Base-by-base conservation (phyloP, 1,284 basidiomycete species). In the Ustilago vetiveriae region DNA sequence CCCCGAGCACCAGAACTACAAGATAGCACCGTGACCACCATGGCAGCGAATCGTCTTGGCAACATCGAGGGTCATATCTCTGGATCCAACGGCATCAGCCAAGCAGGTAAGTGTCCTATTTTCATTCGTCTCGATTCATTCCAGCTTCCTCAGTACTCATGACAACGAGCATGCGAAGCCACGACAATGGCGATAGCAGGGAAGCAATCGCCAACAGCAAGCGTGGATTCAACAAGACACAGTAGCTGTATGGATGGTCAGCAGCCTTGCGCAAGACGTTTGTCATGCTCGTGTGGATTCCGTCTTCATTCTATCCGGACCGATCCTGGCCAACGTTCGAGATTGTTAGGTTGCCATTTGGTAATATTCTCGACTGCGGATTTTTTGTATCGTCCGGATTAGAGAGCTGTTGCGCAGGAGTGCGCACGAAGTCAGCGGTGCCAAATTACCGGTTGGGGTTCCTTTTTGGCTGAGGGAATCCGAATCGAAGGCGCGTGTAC, bases 1-100 rank as follows among this genome's bases (percentile, higher is more conserved):
- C 13, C 27, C 27, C 6, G 27, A 13, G 27, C 13, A 6, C 38
- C 16, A 44, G 44, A 44, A 60, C 10, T 38, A n/a, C n/a, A n/a
- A n/a, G n/a, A n/a, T n/a, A n/a, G n/a, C n/a, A n/a, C n/a, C n/a
- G n/a, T n/a, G n/a, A n/a, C n/a, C n/a, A n/a, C n/a, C n/a, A 72
- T 72, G 69, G 69, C 69, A 9, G 55, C 69, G 6, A 51, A 64
- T 42, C 55, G 72, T 36, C 53, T 74, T 3, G 59, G 45, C 44
- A 72, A 54, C 57, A 74, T 74, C 33, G 56, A 74, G 30, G 56
- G 60, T 26, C 72, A 74, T 41, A 43, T 74, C 33, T 59, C 69
- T 33, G 65, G 53, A 5, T 47, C 49, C 24, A 60, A 59, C 14
- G 50, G 54, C 44, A 52, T 64, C 51, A 60, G 52, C 30, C 55